Evolutionary conservation across 2,329 filamentous ascomycete species (phyloP).

Genomic region (Pseudocercospora fijiensis): DNA sequence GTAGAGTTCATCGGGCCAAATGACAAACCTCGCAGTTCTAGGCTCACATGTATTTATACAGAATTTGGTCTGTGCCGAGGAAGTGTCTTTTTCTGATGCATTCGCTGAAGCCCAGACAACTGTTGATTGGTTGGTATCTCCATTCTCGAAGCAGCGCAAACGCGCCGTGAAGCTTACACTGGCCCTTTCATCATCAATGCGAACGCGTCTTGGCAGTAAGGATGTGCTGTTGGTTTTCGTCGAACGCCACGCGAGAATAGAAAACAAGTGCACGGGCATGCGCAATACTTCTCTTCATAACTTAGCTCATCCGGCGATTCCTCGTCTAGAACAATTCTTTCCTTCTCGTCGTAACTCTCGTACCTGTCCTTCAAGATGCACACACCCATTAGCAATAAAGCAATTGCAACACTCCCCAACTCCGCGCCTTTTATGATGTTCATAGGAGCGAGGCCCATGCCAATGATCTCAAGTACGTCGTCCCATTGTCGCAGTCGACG

Average conservation of each 20-base stretch:
- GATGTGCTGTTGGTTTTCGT: neutral
- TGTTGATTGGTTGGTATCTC: neutral
- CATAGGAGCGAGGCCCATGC: neutral
- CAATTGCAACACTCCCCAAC: slow-evolving; percentile 1
- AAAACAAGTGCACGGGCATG: neutral
- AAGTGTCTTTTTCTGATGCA: neutral
- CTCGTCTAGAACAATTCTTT: neutral
- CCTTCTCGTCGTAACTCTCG: neutral
- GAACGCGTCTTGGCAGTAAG: neutral
- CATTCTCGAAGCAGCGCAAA: neutral
- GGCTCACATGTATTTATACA: neutral
- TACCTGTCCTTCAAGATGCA: neutral
- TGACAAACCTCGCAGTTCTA: neutral
- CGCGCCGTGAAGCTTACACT: neutral
- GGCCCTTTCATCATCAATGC: neutral
- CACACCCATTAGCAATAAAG: neutral
- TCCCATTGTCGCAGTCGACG: neutral
- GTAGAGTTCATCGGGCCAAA: neutral
- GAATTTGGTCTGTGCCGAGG: neutral
- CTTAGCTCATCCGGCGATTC: neutral
- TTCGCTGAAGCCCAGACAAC: neutral
- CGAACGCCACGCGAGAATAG: neutral
- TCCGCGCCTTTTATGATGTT: slow-evolving; percentile 3
- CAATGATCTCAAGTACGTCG: neutral
- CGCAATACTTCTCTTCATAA: neutral